Evolutionary conservation across 148 eudicot genomes (phyloP).

Genomic region (Beta vulgaris): DNA sequence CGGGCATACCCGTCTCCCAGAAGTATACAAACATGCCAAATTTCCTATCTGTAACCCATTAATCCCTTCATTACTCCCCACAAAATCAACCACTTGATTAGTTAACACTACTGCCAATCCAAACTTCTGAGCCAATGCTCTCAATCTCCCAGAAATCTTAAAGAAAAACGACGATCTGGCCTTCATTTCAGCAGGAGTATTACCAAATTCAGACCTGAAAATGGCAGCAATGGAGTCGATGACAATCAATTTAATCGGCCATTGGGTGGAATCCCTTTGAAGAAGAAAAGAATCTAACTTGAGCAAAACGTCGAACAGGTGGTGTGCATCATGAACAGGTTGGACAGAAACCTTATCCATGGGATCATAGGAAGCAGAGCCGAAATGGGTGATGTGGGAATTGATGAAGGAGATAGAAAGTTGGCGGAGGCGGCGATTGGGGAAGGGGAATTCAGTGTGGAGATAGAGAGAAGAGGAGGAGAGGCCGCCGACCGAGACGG

Average conservation of each 20-base stretch:
- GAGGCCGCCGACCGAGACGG: conserved; percentile 59
- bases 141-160: conserved; percentile 61
- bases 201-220: conserved; percentile 71
- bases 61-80: conserved; percentile 40
- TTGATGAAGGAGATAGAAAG: conserved; percentile 38
- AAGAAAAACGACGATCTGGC: conserved; percentile 58
- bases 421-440: conserved; percentile 68
- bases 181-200: conserved; percentile 55
- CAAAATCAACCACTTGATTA: conserved; percentile 75
- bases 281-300: conserved; percentile 41
- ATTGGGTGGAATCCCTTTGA: conserved; percentile 25
- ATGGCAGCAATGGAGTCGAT: conserved; percentile 79
- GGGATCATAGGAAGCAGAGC: conserved; percentile 34
- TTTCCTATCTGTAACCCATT: conserved; percentile 60
- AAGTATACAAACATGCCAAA: conserved; percentile 44
- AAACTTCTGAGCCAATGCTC: conserved; percentile 50
- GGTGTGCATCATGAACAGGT: conserved; percentile 48
- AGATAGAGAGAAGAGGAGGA: conserved; percentile 58
- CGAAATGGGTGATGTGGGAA: conserved; percentile 23
- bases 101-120: conserved; percentile 75
- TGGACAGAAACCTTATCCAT: conserved; percentile 40
- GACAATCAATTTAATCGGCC: conserved; percentile 56
- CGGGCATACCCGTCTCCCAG: conserved; percentile 68
- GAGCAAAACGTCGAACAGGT: conserved; percentile 80
- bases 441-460: conserved; percentile 82